Evolutionary conservation across 495 filamentous ascomycete genomes (phyloP).

Genomic region (Neurospora sp.): DNA sequence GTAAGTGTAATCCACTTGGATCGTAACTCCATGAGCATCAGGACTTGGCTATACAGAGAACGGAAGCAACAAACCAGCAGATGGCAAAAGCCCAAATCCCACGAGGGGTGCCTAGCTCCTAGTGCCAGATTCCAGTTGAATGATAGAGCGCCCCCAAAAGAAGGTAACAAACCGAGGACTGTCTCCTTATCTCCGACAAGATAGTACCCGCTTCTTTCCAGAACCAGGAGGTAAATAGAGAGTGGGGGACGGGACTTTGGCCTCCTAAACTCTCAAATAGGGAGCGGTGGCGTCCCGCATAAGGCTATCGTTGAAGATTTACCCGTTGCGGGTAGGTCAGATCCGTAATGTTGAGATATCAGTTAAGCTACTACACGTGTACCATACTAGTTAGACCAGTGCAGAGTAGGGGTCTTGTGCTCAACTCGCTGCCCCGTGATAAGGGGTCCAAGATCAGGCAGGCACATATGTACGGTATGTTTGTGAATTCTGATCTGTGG

Average conservation of each 20-base stretch:
- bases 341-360: background rate
- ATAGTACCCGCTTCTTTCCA: background rate
- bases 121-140: background rate
- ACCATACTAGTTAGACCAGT: background rate
- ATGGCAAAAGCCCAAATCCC: background rate
- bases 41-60: background rate
- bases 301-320: background rate
- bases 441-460: background rate
- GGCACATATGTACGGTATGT: background rate
- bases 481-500: background rate
- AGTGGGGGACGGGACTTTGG: background rate
- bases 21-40: background rate
- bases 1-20: background rate
- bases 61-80: background rate
- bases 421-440: background rate
- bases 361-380: background rate
- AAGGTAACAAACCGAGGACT: background rate
- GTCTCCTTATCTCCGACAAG: background rate
- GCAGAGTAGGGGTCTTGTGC: background rate
- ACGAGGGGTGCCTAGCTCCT: background rate
- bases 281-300: background rate
- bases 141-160: background rate
- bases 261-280: background rate
- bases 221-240: background rate
- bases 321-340: background rate